phyloP scores from a whole-genome alignment of 2,329 filamentous ascomycete species.

The Trichoderma atroviride region DNA sequence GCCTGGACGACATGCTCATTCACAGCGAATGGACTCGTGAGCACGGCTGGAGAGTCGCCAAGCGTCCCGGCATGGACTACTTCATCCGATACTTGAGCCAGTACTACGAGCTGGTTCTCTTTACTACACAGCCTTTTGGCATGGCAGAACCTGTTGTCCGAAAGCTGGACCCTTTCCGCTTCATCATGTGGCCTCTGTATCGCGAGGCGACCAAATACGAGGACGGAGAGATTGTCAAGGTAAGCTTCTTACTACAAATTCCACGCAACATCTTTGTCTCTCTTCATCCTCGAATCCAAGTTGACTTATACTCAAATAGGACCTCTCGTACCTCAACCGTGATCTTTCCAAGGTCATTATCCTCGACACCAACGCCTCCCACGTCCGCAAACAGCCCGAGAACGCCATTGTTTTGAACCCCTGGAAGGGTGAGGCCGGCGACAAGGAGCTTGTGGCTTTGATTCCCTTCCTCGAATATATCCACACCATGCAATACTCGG shows the following conservation, averaged over 20 bases:
- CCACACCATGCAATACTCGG: conserved; percentile 86
- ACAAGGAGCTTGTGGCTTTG: conserved; percentile 82
- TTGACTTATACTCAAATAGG: conserved; percentile 53
- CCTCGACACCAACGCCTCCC: conserved; percentile 80
- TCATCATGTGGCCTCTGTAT: conserved; percentile 94
- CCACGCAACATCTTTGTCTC: neutral
- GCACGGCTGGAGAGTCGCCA: conserved; percentile 93
- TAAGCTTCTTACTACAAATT: conserved; percentile 43
- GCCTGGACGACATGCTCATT: conserved; percentile 89
- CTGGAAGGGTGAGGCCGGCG: conserved; percentile 82
- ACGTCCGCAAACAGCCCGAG: conserved; percentile 89
- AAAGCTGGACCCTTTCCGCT: conserved; percentile 92
- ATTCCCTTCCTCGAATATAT: conserved; percentile 98
- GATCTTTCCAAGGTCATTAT: conserved; percentile 95
- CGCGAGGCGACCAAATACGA: conserved; percentile 97
- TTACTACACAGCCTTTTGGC: conserved; percentile 83
- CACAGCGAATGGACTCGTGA: conserved; percentile 95
- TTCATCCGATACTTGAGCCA: conserved; percentile 95
- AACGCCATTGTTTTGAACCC: conserved; percentile 91
- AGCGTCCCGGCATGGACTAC: conserved; percentile 94
- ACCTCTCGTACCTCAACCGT: conserved; percentile 96
- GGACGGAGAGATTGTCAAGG: conserved; percentile 95
- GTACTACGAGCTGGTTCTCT: conserved; percentile 97
- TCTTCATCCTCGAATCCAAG: neutral
- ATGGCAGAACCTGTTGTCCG: conserved; percentile 85